phyloP scores from a whole-genome alignment of 768 basidiomycete genomes.

The Punctularia strigosozonata region DNA sequence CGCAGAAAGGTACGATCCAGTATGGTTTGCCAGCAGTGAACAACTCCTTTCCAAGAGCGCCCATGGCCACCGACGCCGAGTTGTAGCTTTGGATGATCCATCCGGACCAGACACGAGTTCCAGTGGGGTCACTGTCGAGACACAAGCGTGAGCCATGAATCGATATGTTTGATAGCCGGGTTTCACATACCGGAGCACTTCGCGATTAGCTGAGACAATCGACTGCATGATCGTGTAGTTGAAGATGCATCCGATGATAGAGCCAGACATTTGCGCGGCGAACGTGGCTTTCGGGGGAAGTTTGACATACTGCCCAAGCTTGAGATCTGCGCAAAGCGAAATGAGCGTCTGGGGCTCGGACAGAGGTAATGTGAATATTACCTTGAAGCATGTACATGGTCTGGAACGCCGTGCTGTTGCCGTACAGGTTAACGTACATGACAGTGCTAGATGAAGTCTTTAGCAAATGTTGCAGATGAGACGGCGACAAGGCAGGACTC shows the following conservation, averaged over 20 bases:
- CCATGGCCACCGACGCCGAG: constrained; percentile 41
- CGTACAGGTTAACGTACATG: constrained; percentile 46
- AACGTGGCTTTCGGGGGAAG: constrained; percentile 37
- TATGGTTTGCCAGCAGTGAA: not conserved
- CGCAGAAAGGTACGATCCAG: constrained; percentile 36
- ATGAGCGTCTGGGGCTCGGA: too few relatives aligned
- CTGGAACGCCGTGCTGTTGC: constrained; percentile 40
- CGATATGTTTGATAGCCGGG: too few relatives aligned
- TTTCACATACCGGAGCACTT: constrained; percentile 42
- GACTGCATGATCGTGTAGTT: constrained; percentile 47
- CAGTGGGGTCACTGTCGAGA: constrained; percentile 27
- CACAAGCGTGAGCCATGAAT: constrained; percentile 39
- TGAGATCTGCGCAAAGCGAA: constrained; percentile 22
- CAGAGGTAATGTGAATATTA: not conserved
- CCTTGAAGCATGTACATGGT: constrained; percentile 37
- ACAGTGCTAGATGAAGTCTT: constrained; percentile 26
- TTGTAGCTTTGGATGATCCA: constrained; percentile 39
- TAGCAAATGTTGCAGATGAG: not conserved
- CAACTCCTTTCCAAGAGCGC: constrained; percentile 10
- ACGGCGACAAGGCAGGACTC: constrained; percentile 8
- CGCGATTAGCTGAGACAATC: constrained; percentile 37
- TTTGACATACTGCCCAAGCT: constrained; percentile 44
- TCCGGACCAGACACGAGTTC: constrained; percentile 41
- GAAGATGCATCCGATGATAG: constrained; percentile 29
- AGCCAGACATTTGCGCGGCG: constrained; percentile 36